Evolutionary conservation across 768 basidiomycete species (phyloP).

Genomic region (Lactarius indigo): DNA sequence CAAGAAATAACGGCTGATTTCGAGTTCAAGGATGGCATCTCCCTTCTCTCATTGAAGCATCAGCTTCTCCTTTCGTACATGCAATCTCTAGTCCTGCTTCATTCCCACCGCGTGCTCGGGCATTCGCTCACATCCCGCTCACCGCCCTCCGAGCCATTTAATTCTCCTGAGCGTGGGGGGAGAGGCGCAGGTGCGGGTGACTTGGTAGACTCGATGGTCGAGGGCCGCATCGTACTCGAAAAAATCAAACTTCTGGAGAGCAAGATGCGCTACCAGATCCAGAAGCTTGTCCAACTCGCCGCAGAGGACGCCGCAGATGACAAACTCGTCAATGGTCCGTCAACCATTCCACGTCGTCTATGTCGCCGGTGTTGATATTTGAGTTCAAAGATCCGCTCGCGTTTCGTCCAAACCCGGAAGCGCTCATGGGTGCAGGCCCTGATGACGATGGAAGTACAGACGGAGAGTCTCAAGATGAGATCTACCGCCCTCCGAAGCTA

Average conservation of each 20-base stretch:
- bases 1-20: constrained; percentile 35
- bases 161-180: constrained; percentile 43
- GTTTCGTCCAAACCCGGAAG: constrained; percentile 86
- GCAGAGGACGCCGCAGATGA: constrained; percentile 49
- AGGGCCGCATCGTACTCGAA: constrained; percentile 80
- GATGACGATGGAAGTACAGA: constrained; percentile 32
- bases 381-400: constrained; percentile 71
- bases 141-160: constrained; percentile 50
- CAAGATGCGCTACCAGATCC: constrained; percentile 92
- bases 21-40: constrained; percentile 77
- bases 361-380: neutral
- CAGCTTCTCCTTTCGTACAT: constrained; percentile 81
- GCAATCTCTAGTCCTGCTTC: constrained; percentile 73
- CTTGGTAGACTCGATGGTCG: constrained; percentile 73
- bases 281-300: constrained; percentile 81
- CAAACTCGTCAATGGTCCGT: constrained; percentile 54
- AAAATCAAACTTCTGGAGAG: constrained; percentile 82
- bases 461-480: constrained; percentile 38
- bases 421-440: constrained; percentile 48
- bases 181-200: constrained; percentile 68
- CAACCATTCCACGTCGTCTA: constrained; percentile 24
- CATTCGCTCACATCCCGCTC: constrained; percentile 54
- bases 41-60: constrained; percentile 85
- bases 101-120: constrained; percentile 66
- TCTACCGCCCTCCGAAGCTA: constrained; percentile 83